These are phyloP conservation scores for Lomentospora prolificans DNA, from an alignment of 2,329 filamentous ascomycete species.

Conservation along the genomic window DNA sequence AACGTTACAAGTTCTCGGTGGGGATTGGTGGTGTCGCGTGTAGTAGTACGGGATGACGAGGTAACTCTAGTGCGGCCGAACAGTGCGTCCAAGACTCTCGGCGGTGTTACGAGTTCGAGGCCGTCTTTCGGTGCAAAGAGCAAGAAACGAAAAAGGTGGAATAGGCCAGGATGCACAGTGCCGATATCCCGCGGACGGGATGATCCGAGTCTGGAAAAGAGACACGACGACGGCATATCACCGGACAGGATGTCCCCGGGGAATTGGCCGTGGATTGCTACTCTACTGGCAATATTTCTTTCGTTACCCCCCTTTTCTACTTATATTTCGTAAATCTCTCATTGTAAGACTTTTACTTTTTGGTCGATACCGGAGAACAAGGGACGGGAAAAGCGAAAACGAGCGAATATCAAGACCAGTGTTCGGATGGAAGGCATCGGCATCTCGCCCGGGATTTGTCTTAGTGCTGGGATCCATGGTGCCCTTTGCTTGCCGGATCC, in stretches of 20 bases:
- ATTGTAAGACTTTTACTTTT: neutral
- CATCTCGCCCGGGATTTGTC: neutral
- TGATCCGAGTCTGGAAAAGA: neutral
- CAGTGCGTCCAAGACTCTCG: too few species aligned
- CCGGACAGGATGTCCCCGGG: neutral
- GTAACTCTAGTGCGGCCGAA: too few species aligned
- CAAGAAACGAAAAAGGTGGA: neutral
- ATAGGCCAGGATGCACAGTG: neutral
- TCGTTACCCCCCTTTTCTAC: neutral
- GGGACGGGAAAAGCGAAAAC: neutral
- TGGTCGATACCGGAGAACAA: neutral
- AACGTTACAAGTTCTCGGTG: too few species aligned
- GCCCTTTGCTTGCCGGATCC: neutral
- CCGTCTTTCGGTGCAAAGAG: too few species aligned
- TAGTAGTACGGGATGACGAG: too few species aligned
- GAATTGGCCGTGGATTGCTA: neutral
- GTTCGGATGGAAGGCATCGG: neutral
- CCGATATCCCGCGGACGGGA: slow-evolving; percentile 2
- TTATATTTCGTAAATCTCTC: too few species aligned
- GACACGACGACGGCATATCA: too few species aligned
- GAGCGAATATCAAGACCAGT: too few species aligned
- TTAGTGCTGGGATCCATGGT: neutral
- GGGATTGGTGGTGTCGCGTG: too few species aligned
- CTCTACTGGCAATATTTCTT: neutral
- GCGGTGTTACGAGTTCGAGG: neutral